Percentiles rank a stretch among this genome's conserved stretches.
phyloP scores from a whole-genome alignment of 306 rosid species.

The Delonix regia region DNA sequence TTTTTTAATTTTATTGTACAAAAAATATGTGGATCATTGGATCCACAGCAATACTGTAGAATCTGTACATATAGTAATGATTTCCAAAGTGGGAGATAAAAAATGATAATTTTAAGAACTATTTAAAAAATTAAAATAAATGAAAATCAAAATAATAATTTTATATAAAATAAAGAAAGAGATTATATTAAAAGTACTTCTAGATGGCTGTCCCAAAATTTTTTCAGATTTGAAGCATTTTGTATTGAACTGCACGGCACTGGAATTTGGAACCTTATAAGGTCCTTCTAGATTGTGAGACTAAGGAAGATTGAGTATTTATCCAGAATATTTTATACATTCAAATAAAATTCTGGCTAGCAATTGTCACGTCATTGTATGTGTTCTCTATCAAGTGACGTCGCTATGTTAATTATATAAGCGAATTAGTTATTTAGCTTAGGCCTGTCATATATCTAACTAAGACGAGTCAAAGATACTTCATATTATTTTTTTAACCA shows the following conservation, averaged over 20 bases:
- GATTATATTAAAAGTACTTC: slow-evolving; percentile 28
- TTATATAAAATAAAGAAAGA: too few relatives aligned
- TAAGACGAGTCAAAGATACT: too few relatives aligned
- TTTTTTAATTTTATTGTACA: too few relatives aligned
- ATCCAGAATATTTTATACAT: neutral
- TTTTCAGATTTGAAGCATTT: neutral
- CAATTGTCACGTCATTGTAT: too few relatives aligned
- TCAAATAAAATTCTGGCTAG: neutral
- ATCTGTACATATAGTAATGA: too few relatives aligned
- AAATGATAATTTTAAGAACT: too few relatives aligned
- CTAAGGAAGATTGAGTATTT: neutral
- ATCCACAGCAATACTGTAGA: too few relatives aligned
- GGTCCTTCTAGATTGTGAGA: slow-evolving; percentile 35
- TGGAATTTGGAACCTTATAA: slow-evolving; percentile 17
- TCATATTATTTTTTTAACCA: too few relatives aligned
- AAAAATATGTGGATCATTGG: too few relatives aligned
- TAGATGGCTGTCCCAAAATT: slow-evolving; percentile 29
- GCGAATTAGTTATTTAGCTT: neutral
- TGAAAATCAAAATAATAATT: too few relatives aligned
- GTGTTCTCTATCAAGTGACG: neutral
- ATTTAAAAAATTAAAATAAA: too few relatives aligned
- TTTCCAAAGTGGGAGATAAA: too few relatives aligned
- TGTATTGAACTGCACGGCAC: slow-evolving; percentile 34
- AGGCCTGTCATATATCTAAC: neutral
- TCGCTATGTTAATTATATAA: neutral